Conservation (phyloP, 2,329 filamentous ascomycete genomes). For the Fonsecaea pugnacius region DNA sequence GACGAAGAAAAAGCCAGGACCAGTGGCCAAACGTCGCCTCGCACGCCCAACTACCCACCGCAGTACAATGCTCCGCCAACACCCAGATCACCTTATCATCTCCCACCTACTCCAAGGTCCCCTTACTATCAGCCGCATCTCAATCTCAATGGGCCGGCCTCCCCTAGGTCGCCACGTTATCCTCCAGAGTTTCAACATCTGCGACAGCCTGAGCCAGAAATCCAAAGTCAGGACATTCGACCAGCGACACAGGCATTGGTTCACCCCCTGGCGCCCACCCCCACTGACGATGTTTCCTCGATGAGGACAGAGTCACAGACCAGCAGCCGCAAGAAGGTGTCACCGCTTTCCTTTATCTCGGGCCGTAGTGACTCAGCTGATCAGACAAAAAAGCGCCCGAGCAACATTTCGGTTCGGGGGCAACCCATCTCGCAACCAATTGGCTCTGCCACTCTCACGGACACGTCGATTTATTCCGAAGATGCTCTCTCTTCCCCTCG, state of each 20-base stretch:
- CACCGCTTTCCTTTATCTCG: conserved; percentile 49
- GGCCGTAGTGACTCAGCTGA: conserved; percentile 46
- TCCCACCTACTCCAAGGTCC: conserved; percentile 24
- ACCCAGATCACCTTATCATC: conserved; percentile 35
- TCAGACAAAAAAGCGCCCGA: conserved; percentile 51
- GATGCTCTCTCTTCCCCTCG: conserved; percentile 63
- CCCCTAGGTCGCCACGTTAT: conserved; percentile 30
- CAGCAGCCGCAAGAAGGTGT: conserved; percentile 47
- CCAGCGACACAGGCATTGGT: conserved; percentile 20
- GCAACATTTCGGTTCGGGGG: conserved; percentile 53
- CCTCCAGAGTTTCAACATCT: conserved; percentile 43
- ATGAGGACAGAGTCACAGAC: conserved; percentile 33
- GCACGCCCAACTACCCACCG: conserved; percentile 27
- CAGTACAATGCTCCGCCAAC: conserved; percentile 38
- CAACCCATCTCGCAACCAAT: conserved; percentile 63
- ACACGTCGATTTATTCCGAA: conserved; percentile 51
- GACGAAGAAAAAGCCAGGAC: conserved; percentile 57
- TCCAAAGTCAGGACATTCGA: conserved; percentile 8
- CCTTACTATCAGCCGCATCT: conserved; percentile 25
- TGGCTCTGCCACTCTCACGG: conserved; percentile 50
- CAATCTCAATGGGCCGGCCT: conserved; percentile 12
- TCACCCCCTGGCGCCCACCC: conserved; percentile 31
- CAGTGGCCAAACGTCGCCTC: conserved; percentile 33
- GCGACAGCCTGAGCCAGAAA: conserved; percentile 28
- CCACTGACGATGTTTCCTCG: conserved; percentile 20